phyloP scores from a whole-genome alignment of 1,284 basidiomycete species.

The Cystobasidiaceae sp. region DNA sequence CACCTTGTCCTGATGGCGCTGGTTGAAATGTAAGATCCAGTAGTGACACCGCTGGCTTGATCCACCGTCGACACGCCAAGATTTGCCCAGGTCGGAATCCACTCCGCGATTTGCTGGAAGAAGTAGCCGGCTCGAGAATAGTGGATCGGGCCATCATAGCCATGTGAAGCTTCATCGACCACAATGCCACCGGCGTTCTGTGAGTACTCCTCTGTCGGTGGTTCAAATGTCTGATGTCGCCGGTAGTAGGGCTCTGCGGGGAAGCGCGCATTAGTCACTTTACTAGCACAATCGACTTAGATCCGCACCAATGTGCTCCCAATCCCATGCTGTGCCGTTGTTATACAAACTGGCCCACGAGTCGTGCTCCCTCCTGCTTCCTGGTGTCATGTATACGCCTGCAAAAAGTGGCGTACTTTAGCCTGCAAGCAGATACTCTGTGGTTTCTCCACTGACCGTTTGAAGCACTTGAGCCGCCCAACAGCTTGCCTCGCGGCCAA shows the following conservation, averaged over 20 bases:
- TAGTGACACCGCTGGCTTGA: slow-evolving; percentile 30
- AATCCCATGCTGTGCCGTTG: slow-evolving; percentile 18
- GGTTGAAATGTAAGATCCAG: slow-evolving; percentile 23
- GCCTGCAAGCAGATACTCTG: slow-evolving; percentile 48
- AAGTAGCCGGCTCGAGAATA: slow-evolving; percentile 39
- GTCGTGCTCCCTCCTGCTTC: slow-evolving; percentile 48
- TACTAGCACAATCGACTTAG: too few relatives aligned
- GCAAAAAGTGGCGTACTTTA: background rate
- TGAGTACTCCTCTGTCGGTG: slow-evolving; percentile 31
- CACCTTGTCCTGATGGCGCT: slow-evolving; percentile 18
- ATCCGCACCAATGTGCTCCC: slow-evolving; percentile 20
- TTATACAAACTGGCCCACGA: slow-evolving; percentile 45
- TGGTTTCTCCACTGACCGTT: slow-evolving; percentile 31
- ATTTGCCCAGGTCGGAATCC: slow-evolving; percentile 38
- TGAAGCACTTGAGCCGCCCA: slow-evolving; percentile 39
- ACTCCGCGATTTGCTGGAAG: slow-evolving; percentile 35
- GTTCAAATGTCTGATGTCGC: slow-evolving; percentile 42
- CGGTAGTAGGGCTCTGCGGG: slow-evolving; percentile 31
- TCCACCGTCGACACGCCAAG: slow-evolving; percentile 38
- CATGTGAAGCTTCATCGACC: slow-evolving; percentile 37
- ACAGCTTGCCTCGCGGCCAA: slow-evolving; percentile 41
- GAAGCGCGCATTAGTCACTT: too few relatives aligned
- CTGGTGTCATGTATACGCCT: slow-evolving; percentile 53
- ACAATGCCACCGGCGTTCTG: slow-evolving; percentile 16
- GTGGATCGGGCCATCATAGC: slow-evolving; percentile 42